Percentiles rank a stretch among this genome's conserved stretches.
Evolutionary conservation across 495 filamentous ascomycete species (phyloP).

Genomic region (Chlorociboria aeruginascens): DNA sequence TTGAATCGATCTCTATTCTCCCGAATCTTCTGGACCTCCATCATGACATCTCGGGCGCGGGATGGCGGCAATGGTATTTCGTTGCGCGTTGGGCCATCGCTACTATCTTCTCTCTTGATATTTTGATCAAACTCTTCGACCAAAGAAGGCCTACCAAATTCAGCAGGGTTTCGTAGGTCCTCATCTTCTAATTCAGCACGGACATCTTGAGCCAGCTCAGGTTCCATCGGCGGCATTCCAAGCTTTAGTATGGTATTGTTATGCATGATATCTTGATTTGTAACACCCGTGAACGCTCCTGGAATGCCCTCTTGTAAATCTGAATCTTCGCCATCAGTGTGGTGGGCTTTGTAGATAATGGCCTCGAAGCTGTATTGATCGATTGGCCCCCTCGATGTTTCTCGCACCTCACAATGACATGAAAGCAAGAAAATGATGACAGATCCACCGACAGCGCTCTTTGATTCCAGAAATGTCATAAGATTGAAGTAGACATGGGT

Average conservation of each 20-base stretch:
- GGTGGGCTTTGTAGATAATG: constrained; percentile 48
- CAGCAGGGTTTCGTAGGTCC: constrained; percentile 58
- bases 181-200: constrained; percentile 71
- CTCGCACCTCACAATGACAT: constrained; percentile 58
- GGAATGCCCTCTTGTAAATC: constrained; percentile 89
- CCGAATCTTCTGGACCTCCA: constrained; percentile 90
- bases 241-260: constrained; percentile 51
- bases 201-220: constrained; percentile 66
- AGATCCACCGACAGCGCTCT: constrained; percentile 63
- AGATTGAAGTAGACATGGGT: constrained; percentile 65
- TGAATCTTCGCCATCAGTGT: constrained; percentile 47
- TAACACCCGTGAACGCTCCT: constrained; percentile 76
- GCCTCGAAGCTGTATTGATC: constrained; percentile 72
- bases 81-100: constrained; percentile 64
- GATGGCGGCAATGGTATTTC: constrained; percentile 80
- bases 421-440: constrained; percentile 66
- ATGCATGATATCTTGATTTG: constrained; percentile 55
- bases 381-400: constrained; percentile 61
- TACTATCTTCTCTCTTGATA: constrained; percentile 84
- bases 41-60: constrained; percentile 72
- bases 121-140: constrained; percentile 65
- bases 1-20: constrained; percentile 84
- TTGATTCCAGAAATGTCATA: constrained; percentile 77
- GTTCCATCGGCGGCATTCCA: constrained; percentile 69
- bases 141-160: constrained; percentile 46